Percentiles rank a stretch among this genome's conserved stretches.
Conservation (phyloP, 2,329 filamentous ascomycete species). For the Botrytis cinerea region DNA sequence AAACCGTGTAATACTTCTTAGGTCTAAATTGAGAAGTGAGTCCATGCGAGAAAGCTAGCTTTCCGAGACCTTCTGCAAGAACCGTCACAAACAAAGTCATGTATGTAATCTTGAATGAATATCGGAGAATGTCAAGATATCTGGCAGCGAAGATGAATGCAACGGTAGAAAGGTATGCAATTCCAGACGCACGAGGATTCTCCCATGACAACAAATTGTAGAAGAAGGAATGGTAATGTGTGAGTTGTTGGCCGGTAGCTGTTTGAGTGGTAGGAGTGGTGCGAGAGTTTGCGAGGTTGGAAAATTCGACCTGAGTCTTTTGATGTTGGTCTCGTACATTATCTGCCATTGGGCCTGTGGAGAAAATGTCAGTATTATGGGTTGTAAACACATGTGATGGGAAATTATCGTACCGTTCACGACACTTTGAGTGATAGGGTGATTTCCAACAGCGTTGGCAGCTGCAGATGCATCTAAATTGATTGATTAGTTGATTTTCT, state of each 20-base stretch:
- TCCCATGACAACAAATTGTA: conserved; percentile 69
- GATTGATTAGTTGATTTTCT: conserved; percentile 30
- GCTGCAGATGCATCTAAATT: conserved; percentile 39
- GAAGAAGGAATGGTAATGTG: conserved; percentile 72
- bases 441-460: conserved; percentile 40
- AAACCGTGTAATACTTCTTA: conserved; percentile 66
- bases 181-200: conserved; percentile 65
- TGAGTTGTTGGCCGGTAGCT: conserved; percentile 63
- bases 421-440: conserved; percentile 40
- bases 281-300: conserved; percentile 59
- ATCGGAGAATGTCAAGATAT: conserved; percentile 67
- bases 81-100: conserved; percentile 62
- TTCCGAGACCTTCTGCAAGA: conserved; percentile 61
- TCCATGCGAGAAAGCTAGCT: conserved; percentile 61
- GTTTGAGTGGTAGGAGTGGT: conserved; percentile 55
- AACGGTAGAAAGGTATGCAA: conserved; percentile 62
- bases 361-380: conserved; percentile 24
- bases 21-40: conserved; percentile 67
- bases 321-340: conserved; percentile 58
- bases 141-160: conserved; percentile 62
- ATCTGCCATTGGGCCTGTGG: conserved; percentile 58
- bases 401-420: conserved; percentile 37
- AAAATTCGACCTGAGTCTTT: conserved; percentile 58
- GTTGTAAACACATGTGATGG: conserved; percentile 19
- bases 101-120: conserved; percentile 65